Conservation (phyloP, 2,329 filamentous ascomycete genomes). For the Claviceps humidiphila region DNA sequence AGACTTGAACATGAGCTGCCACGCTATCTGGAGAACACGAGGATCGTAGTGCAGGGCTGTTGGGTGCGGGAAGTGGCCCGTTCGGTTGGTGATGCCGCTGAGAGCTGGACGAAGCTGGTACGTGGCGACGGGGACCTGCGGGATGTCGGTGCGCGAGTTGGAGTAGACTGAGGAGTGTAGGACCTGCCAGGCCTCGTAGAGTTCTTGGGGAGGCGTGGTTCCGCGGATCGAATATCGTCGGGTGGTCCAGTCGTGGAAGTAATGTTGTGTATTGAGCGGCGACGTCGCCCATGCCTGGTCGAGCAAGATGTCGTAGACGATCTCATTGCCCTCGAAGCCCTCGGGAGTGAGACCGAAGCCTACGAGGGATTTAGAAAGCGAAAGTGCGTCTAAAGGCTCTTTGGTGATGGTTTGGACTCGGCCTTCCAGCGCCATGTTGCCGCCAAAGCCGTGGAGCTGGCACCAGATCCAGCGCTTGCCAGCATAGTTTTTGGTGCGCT, state of each 20-base stretch:
- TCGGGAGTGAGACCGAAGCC: slow-evolving; percentile 36
- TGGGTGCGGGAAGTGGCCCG: slow-evolving; percentile 23
- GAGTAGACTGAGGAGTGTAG: slow-evolving; percentile 33
- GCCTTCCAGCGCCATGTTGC: slow-evolving; percentile 35
- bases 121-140: slow-evolving; percentile 30
- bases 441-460: slow-evolving; percentile 36
- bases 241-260: slow-evolving; percentile 32
- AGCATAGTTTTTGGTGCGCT: slow-evolving; percentile 33
- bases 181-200: slow-evolving; percentile 33
- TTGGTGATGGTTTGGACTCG: slow-evolving; percentile 35
- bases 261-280: slow-evolving; percentile 28
- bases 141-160: slow-evolving; percentile 30
- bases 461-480: slow-evolving; percentile 43
- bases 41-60: slow-evolving; percentile 30
- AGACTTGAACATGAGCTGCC: slow-evolving; percentile 25
- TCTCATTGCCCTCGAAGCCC: slow-evolving; percentile 38
- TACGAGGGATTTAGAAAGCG: slow-evolving; percentile 26
- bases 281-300: slow-evolving; percentile 34
- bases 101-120: slow-evolving; percentile 30
- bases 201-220: slow-evolving; percentile 1
- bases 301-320: slow-evolving; percentile 36
- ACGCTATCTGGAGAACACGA: slow-evolving; percentile 22
- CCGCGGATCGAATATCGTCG: slow-evolving; percentile 23
- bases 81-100: slow-evolving; percentile 24
- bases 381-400: slow-evolving; percentile 30